Conservation (phyloP, 306 rosid species). For the Dicorynia guianensis region DNA sequence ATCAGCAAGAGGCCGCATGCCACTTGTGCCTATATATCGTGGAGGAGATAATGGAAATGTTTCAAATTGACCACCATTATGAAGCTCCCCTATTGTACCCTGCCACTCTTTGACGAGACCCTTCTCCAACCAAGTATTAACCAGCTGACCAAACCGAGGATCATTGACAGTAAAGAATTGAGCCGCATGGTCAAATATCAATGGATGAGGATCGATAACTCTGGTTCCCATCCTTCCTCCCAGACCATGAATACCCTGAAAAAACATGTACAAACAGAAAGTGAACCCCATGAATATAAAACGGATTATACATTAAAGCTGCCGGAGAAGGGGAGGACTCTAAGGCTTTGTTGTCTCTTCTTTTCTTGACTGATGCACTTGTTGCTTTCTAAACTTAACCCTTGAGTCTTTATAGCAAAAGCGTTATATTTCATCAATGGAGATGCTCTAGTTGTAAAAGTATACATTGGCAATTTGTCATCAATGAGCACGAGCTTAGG, state of each 20-base stretch:
- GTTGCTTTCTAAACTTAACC: neutral
- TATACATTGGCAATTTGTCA: neutral
- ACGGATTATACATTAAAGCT: neutral
- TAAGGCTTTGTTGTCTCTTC: neutral
- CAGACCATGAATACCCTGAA: constrained; percentile 86
- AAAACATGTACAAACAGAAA: neutral
- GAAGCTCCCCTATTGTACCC: constrained; percentile 80
- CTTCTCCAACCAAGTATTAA: constrained; percentile 68
- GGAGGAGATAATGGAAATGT: constrained; percentile 66
- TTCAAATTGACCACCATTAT: constrained; percentile 73
- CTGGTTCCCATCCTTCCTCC: constrained; percentile 97
- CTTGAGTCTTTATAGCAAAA: neutral
- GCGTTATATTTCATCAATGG: neutral
- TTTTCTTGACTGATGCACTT: neutral
- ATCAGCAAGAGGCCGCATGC: constrained; percentile 88
- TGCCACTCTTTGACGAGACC: constrained; percentile 81
- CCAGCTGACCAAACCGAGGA: constrained; percentile 64
- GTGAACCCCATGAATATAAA: neutral
- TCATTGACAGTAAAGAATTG: constrained; percentile 84
- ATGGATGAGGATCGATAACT: constrained; percentile 63
- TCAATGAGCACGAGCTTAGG: neutral
- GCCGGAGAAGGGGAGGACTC: constrained; percentile 1
- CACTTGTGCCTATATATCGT: constrained; percentile 69
- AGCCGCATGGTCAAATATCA: constrained; percentile 89
- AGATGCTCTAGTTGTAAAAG: neutral